These are phyloP conservation scores for Ceriops tagal DNA, from an alignment of 345 rosid genomes.

Conservation along the genomic window DNA sequence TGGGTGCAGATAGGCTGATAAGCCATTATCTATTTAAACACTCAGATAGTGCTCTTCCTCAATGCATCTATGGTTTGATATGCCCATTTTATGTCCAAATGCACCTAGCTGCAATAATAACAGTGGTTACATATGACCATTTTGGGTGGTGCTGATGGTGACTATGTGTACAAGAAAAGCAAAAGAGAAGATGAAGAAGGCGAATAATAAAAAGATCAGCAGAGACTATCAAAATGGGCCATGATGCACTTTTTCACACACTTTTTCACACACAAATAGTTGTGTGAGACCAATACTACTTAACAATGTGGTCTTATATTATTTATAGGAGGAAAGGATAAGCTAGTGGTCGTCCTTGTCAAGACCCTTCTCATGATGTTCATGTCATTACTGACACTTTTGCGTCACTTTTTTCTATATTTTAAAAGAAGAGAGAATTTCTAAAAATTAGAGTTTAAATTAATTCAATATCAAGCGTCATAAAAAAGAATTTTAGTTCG, in stretches of 20 bases:
- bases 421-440: background rate
- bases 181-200: background rate
- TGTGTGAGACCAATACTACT: background rate
- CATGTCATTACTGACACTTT: background rate
- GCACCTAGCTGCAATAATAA: constrained; percentile 14
- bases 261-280: constrained; percentile 1
- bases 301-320: background rate
- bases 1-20: background rate
- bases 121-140: constrained; percentile 9
- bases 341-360: background rate
- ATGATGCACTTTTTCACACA: background rate
- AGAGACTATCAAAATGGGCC: constrained; percentile 14
- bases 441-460: too few relatives aligned
- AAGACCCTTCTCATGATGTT: background rate
- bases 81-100: constrained; percentile 31
- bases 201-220: background rate
- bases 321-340: background rate
- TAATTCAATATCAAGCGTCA: too few relatives aligned
- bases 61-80: background rate
- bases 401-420: background rate
- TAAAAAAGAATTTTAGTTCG: too few relatives aligned
- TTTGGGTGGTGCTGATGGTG: constrained; percentile 8
- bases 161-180: background rate
- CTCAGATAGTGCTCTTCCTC: constrained; percentile 9
- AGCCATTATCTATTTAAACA: constrained; percentile 3